A percentile compares a stretch with the other conserved stretches of the same genome.
Conservation (phyloP, 2,329 filamentous ascomycete genomes). For the Penicillium crustosum region DNA sequence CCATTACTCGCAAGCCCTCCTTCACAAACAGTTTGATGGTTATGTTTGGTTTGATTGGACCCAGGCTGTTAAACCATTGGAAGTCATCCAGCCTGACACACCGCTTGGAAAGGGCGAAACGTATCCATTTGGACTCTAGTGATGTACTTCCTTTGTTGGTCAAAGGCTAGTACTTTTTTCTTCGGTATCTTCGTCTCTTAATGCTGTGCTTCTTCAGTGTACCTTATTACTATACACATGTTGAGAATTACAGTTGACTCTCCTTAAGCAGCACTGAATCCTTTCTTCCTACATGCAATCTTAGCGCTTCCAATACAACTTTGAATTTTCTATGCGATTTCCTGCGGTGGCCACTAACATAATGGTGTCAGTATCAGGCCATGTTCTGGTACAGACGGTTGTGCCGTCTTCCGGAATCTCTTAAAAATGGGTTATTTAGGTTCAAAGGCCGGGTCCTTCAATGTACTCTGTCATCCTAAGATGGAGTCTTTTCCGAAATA, state of each 20-base stretch:
- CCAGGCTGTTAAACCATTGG: conserved; percentile 47
- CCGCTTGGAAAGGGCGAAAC: conserved; percentile 49
- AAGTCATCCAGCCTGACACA: conserved; percentile 47
- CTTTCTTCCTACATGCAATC: neutral
- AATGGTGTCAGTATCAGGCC: no score
- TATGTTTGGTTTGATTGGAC: conserved; percentile 54
- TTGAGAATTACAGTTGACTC: neutral
- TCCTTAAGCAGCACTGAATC: neutral
- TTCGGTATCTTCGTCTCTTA: neutral
- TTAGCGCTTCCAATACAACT: neutral
- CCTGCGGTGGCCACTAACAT: no score
- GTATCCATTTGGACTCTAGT: conserved; percentile 53
- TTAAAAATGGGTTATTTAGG: no score
- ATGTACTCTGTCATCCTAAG: no score
- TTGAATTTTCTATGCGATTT: no score
- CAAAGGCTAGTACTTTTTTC: neutral
- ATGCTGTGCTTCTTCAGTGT: neutral
- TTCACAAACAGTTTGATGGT: conserved; percentile 53
- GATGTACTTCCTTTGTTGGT: neutral
- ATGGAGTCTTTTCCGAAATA: neutral
- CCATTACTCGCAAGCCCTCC: conserved; percentile 50
- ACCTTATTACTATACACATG: neutral
- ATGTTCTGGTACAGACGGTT: no score
- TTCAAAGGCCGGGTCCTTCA: no score
- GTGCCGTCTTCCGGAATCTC: no score